Evolutionary conservation across 2,329 filamentous ascomycete species (phyloP), one percentile per base, ranked within the genome.

Genomic region (Aureobasidium melanogenum): DNA sequence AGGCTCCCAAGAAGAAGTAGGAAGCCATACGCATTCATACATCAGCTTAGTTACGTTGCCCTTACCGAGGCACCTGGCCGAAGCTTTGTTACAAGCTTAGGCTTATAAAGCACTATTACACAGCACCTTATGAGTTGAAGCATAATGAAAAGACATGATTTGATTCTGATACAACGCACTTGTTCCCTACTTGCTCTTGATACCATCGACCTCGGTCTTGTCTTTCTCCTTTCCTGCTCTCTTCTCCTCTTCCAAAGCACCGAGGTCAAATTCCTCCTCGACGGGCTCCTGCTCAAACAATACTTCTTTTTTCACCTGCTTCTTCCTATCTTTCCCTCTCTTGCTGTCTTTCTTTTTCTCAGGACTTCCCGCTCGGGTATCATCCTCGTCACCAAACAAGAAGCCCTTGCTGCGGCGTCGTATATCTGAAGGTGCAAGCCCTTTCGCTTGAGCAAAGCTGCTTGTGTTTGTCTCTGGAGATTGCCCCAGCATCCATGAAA

Each of bases 401-500:
- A 66, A 67, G 4, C 66, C 65, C 41, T 63, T 54, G 30, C 60
- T 66, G 17, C 62, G 47, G 3, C 65, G 64, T 17, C 65, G 61
- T 28, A 57, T 54, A n/a, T 63, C 63, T 28, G 63, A 65, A 14
- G 64, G 63, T 28, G 65, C 52, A 1, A 62, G 44, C 0, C 63
- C 32, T 26, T 60, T 51, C 2, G 55, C 61, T 44, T 36, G 52
- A 28, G 52, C 48, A 32, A 63, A 65, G 9, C 51, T 59, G 48
- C 48, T 57, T 14, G 59, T 19, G n/a, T 38, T 63, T 10, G 50
- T 46, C 9, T 63, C 60, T 22, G 56, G 56, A 8, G 56, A 48
- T 48, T 69, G 61, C 7, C 66, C 85, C 2, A 91, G 78, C 87
- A 91, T 91, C 86, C 87, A 91, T 1, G 88, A 86, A 71, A 90